These are phyloP conservation scores for Beauveria medogensis DNA, from an alignment of 2,329 filamentous ascomycete genomes.

Conservation along the genomic window DNA sequence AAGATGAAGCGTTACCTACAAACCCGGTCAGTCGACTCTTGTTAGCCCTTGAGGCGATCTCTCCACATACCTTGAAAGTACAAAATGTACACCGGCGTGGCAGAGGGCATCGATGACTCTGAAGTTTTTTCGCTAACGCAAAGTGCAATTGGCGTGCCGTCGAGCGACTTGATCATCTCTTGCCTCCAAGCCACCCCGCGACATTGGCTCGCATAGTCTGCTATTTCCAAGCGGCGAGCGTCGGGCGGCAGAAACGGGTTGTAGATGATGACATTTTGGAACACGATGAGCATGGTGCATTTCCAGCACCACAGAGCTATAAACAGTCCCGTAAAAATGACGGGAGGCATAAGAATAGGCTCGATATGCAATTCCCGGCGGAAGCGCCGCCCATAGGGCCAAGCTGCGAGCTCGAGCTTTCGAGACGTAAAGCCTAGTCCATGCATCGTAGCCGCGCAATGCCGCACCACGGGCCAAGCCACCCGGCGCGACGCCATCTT, in stretches of 20 bases:
- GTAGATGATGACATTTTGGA: slow-evolving; percentile 78
- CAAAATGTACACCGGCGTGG: slow-evolving; percentile 41
- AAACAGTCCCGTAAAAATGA: slow-evolving; percentile 58
- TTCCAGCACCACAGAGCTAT: slow-evolving; percentile 57
- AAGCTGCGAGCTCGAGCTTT: not conserved
- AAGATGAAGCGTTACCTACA: slow-evolving; percentile 50
- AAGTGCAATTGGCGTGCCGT: slow-evolving; percentile 58
- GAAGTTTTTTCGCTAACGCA: slow-evolving; percentile 40
- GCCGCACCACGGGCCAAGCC: not conserved
- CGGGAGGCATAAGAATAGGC: slow-evolving; percentile 52
- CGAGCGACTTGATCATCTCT: slow-evolving; percentile 48
- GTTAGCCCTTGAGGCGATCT: not conserved
- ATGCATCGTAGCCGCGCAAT: not conserved
- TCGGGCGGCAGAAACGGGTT: slow-evolving; percentile 70
- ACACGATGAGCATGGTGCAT: slow-evolving; percentile 65
- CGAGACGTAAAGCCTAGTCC: not conserved
- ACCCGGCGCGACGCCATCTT: not conserved
- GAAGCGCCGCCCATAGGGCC: not conserved
- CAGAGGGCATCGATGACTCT: not conserved
- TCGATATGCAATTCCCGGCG: slow-evolving; percentile 21
- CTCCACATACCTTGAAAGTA: slow-evolving; percentile 45
- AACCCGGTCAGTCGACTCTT: not conserved
- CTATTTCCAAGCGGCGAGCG: slow-evolving; percentile 57
- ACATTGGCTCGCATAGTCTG: slow-evolving; percentile 53
- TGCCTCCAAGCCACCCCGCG: slow-evolving; percentile 60